Evolutionary conservation across 2,329 filamentous ascomycete genomes (phyloP).

Genomic region (Pestalotiopsis sp.): DNA sequence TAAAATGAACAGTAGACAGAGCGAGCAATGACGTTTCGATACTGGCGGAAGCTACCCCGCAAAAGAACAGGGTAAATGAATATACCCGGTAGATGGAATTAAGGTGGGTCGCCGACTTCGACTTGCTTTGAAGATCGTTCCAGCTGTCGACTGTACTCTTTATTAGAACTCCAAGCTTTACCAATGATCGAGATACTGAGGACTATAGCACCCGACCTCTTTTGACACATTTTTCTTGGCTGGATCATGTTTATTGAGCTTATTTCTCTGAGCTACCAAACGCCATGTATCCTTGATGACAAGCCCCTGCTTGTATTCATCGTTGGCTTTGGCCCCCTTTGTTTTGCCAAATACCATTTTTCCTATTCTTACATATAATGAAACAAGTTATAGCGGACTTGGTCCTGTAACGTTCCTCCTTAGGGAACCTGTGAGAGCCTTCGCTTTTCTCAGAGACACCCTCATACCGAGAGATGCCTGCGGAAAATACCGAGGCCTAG

Average conservation of each 20-base stretch:
- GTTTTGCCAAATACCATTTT: not conserved
- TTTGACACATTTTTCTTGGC: not conserved
- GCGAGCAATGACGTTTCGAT: constrained; percentile 1
- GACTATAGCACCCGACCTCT: not conserved
- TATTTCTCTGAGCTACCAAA: not conserved
- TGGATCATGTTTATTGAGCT: not conserved
- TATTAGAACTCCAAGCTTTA: too few species aligned
- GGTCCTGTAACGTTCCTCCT: not conserved
- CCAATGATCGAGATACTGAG: too few species aligned
- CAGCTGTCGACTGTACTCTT: too few species aligned
- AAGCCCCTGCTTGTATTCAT: not conserved
- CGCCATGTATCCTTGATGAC: not conserved
- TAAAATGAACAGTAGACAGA: not conserved
- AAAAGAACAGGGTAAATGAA: not conserved
- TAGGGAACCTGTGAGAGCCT: not conserved
- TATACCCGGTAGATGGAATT: constrained; percentile 3
- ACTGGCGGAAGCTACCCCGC: constrained; percentile 10
- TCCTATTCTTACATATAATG: constrained; percentile 10
- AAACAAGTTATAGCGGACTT: constrained; percentile 2
- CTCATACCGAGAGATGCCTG: not conserved
- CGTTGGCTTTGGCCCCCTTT: not conserved
- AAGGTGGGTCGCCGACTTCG: not conserved
- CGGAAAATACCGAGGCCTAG: not conserved
- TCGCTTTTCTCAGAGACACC: not conserved
- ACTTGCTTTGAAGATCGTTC: not conserved